phyloP scores from a whole-genome alignment of 2,329 filamentous ascomycete genomes.

The Aspergillus cejpii region DNA sequence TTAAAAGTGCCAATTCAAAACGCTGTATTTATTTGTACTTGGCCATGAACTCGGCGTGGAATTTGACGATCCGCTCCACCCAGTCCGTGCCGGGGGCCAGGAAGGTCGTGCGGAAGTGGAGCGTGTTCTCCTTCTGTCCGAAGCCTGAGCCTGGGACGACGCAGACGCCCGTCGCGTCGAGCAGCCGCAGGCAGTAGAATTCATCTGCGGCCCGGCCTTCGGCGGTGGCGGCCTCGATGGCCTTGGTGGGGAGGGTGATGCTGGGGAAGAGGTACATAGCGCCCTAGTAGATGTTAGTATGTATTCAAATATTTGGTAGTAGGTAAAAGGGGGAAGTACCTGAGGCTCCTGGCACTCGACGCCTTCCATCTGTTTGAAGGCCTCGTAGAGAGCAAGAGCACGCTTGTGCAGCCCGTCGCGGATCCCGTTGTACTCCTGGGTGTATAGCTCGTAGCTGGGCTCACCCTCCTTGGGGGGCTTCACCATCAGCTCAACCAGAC shows the following conservation, averaged over 20 bases:
- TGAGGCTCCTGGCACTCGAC: constrained; percentile 81
- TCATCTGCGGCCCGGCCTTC: constrained; percentile 76
- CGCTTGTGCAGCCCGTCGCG: constrained; percentile 70
- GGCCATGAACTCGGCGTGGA: constrained; percentile 85
- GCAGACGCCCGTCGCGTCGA: constrained; percentile 91
- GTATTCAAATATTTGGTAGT: too few species aligned
- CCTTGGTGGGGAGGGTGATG: constrained; percentile 71
- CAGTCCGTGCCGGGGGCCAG: constrained; percentile 93
- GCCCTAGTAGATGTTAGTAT: constrained; percentile 52
- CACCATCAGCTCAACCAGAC: constrained; percentile 94
- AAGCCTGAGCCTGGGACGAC: constrained; percentile 90
- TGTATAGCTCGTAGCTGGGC: constrained; percentile 75
- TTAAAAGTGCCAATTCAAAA: background rate
- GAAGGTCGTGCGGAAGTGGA: constrained; percentile 97
- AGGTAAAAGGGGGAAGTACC: constrained; percentile 39
- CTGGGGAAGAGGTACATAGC: constrained; percentile 99
- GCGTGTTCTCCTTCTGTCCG: constrained; percentile 81
- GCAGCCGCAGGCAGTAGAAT: constrained; percentile 85
- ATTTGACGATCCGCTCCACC: constrained; percentile 78
- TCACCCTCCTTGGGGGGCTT: constrained; percentile 83
- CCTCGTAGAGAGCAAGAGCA: constrained; percentile 77
- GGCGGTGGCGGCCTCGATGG: constrained; percentile 64
- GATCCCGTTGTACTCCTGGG: constrained; percentile 77
- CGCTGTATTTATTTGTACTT: constrained; percentile 49
- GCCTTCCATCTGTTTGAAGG: constrained; percentile 91